Evolutionary conservation across 2,329 filamentous ascomycete species (phyloP), one percentile per base, ranked within the genome.

Genomic region (Mycosphaerelloides madeirae): DNA sequence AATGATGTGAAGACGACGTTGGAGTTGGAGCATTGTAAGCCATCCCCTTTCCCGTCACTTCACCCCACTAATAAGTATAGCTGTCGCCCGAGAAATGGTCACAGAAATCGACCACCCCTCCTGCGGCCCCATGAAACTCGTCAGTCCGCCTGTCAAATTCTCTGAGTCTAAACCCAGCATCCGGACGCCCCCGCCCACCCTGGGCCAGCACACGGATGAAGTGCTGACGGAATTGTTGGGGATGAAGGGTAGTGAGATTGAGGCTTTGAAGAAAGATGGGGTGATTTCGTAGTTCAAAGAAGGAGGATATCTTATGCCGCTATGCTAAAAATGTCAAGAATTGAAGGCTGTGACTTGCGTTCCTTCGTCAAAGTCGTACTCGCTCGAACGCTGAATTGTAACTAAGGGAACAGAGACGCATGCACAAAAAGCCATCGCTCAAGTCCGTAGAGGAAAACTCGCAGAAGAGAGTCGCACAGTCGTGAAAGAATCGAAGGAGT

Each of bases 81-180:
- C 81, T 0, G 68, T 72, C 43, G 90, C 90, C 16, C 79, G 93
- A 46, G 78, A 83, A 48, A 98, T 98, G 93, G 85, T 98, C 1
- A 80, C 87, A 12, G 85, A 95, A 62, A 73, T 96, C 34, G 79
- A 95, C 1, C 93, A 98, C 62, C 79, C 79, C 4, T 73, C 76
- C 6, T 97, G 91, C 64, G 93, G 93, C 0, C 78, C 83, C 0
- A 84, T 98, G 52, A 90, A 89, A 68, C 72, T 98, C 61, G 84
- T 98, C 42, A 96, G 95, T 60, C 94, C 89, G 1, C 93, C 93
- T 0, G 83, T 98, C 47, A 98, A 98, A 65, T 95, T 89, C 65
- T 95, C 89, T 4, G 81, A 90, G 55, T 85, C 84, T 19, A 81
- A 78, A 55, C 88, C 90, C 0, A 78, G 80, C 3, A 81, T 95